Conservation (phyloP, 2,329 filamentous ascomycete species). For the Hirsutella rhossiliensis region DNA sequence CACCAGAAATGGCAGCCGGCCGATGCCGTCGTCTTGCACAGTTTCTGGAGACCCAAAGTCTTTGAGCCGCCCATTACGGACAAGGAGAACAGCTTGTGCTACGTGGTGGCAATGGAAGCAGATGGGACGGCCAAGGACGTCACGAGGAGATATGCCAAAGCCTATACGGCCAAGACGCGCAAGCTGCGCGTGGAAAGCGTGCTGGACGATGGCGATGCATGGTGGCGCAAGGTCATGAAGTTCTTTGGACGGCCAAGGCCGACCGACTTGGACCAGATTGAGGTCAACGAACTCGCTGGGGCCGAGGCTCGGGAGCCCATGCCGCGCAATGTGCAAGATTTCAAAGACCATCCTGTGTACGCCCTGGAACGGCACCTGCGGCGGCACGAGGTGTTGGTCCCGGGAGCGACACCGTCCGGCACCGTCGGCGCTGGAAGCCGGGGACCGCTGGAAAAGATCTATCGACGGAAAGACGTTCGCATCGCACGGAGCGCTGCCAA, state of each 20-base stretch:
- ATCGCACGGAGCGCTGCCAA: constrained; percentile 67
- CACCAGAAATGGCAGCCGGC: constrained; percentile 87
- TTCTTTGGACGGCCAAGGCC: constrained; percentile 28
- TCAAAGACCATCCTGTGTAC: constrained; percentile 74
- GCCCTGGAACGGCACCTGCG: constrained; percentile 77
- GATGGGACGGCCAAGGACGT: constrained; percentile 74
- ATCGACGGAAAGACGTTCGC: constrained; percentile 70
- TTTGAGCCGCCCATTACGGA: constrained; percentile 79
- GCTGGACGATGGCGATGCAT: constrained; percentile 33
- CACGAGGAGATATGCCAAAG: constrained; percentile 76
- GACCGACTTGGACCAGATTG: constrained; percentile 68
- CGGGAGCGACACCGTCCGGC: constrained; percentile 57
- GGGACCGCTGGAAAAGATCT: constrained; percentile 61
- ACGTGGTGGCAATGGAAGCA: constrained; percentile 76
- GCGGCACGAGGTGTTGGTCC: constrained; percentile 70
- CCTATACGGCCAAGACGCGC: constrained; percentile 82
- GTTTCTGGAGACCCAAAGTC: constrained; percentile 58
- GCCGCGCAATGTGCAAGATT: constrained; percentile 76
- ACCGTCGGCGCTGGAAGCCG: constrained; percentile 60
- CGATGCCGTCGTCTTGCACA: constrained; percentile 72
- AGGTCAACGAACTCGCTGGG: constrained; percentile 63
- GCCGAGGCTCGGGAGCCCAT: constrained; percentile 68
- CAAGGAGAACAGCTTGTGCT: constrained; percentile 62
- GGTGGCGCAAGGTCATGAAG: constrained; percentile 42
- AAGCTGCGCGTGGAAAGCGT: constrained; percentile 62